Percentiles rank a stretch among this genome's conserved stretches.
These are phyloP conservation scores for Botrytis galanthina DNA, from an alignment of 2,329 filamentous ascomycete species.

Conservation along the genomic window DNA sequence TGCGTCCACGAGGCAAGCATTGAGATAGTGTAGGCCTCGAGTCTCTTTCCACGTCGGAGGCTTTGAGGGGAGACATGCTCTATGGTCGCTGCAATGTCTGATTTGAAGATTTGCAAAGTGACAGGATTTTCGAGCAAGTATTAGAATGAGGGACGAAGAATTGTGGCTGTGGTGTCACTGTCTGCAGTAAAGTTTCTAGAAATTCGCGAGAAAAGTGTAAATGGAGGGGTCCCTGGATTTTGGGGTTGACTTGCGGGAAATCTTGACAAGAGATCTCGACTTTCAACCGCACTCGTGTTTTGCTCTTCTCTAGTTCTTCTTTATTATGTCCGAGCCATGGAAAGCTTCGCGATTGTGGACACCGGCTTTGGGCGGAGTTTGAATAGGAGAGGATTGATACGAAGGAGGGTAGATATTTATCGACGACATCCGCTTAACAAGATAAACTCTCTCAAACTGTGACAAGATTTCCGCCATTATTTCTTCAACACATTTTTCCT, in stretches of 20 bases:
- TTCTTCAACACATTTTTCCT: constrained; percentile 17
- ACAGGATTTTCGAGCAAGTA: constrained; percentile 23
- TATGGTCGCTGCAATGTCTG: constrained; percentile 22
- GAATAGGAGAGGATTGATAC: constrained; percentile 12
- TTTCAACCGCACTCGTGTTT: neutral
- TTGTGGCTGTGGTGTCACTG: constrained; percentile 25
- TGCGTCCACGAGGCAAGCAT: constrained; percentile 30
- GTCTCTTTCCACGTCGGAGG: constrained; percentile 16
- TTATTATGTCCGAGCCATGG: neutral
- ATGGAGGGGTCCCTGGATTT: neutral
- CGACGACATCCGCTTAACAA: constrained; percentile 12
- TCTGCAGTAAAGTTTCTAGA: constrained; percentile 10
- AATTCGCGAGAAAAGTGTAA: neutral
- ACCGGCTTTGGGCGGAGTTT: constrained; percentile 4
- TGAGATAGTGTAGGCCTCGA: constrained; percentile 18
- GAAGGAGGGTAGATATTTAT: constrained; percentile 14
- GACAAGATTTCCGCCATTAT: constrained; percentile 21
- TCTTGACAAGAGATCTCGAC: neutral
- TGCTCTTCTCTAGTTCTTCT: neutral
- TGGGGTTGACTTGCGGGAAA: neutral
- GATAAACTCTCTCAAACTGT: constrained; percentile 4
- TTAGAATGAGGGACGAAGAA: constrained; percentile 25
- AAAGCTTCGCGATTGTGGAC: constrained; percentile 9
- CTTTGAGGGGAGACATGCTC: constrained; percentile 8
- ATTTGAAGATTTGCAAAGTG: constrained; percentile 16